Base-by-base conservation (phyloP, 2,329 filamentous ascomycete genomes). In the Pseudogymnoascus verrucosus region DNA sequence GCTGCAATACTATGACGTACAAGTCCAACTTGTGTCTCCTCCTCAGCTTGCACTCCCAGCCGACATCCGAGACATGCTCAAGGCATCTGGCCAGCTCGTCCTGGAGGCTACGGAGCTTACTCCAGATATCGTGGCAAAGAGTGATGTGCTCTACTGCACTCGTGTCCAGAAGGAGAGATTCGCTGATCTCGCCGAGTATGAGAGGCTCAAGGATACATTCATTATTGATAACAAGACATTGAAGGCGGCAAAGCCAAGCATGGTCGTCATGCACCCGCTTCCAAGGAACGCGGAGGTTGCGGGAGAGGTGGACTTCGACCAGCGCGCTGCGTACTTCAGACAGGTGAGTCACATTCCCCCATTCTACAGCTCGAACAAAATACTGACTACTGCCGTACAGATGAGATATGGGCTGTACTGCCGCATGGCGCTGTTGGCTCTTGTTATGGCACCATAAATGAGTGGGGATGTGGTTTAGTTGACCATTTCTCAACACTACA, bases 391-490 rank as follows among this genome's bases (percentile, higher is more conserved):
- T 69, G 60, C 64, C 16, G 21, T 66, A 64, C 72, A 97, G 93
- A 97, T 97, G 93, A 87, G 89, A 78, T 97, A 98, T 79, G 95
- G 95, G 71, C 85, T 99, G 71, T 98, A 97, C 83, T 96, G 90
- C 77, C 89, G 95, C 76, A 99, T 99, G 95, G 95, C 95, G 70
- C 79, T 99, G 79, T 83, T 99, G 76, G 95, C 95, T 69, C 82
- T 98, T 76, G 91, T 98, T 76, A 89, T 99, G 89, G 87, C 79
- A 23, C 71, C 72, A 34, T 57, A 36, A 12, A 36, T 34, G 51
- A 34, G 51, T 4, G 16, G 28, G 28, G 26, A 21, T 31, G 10
- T 16, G 28, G 10, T 21, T 57, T 54, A 54, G 47, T 54, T 54
- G 47, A 54, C 47, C 47, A 28, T 57, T 57, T 57, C 51, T 36